phyloP scores from a whole-genome alignment of 2,329 filamentous ascomycete genomes.

The Huntiella abstrusa region DNA sequence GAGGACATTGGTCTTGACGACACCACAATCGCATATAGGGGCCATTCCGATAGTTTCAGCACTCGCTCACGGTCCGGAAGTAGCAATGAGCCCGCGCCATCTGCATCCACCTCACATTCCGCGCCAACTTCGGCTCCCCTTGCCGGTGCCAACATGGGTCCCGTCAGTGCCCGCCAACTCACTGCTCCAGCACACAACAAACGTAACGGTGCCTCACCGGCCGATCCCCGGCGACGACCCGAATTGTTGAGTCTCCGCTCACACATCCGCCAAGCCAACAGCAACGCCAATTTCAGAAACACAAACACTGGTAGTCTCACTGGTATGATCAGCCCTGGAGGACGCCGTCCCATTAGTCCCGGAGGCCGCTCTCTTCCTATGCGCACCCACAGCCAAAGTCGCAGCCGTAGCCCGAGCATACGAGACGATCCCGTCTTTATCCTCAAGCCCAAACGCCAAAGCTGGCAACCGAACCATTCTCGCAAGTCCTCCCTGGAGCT shows the following conservation, averaged over 20 bases:
- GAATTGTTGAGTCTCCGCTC: conserved; percentile 25
- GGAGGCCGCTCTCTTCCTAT: conserved; percentile 9
- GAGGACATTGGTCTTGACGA: conserved; percentile 84
- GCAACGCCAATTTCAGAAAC: conserved; percentile 32
- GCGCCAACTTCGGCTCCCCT: conserved; percentile 2
- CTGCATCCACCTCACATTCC: conserved; percentile 12
- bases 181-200: conserved; percentile 8
- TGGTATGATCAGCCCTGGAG: conserved; percentile 12
- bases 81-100: conserved; percentile 18
- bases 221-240: conserved; percentile 14
- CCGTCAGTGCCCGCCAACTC: conserved; percentile 6
- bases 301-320: conserved; percentile 25
- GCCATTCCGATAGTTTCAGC: conserved; percentile 13
- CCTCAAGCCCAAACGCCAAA: conserved; percentile 35
- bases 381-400: conserved; percentile 13
- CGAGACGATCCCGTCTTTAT: conserved; percentile 24
- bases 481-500: conserved; percentile 52
- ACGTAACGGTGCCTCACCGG: conserved; percentile 17
- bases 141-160: conserved; percentile 6
- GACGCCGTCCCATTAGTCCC: conserved; percentile 6
- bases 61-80: conserved; percentile 15
- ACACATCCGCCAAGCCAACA: conserved; percentile 24
- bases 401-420: conserved; percentile 33
- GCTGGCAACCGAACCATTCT: conserved; percentile 48
- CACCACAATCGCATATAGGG: conserved; percentile 17